Percentiles rank a stretch among this genome's conserved stretches.
Evolutionary conservation across 2,329 filamentous ascomycete genomes (phyloP).

Genomic region (Parastagonospora avenae): DNA sequence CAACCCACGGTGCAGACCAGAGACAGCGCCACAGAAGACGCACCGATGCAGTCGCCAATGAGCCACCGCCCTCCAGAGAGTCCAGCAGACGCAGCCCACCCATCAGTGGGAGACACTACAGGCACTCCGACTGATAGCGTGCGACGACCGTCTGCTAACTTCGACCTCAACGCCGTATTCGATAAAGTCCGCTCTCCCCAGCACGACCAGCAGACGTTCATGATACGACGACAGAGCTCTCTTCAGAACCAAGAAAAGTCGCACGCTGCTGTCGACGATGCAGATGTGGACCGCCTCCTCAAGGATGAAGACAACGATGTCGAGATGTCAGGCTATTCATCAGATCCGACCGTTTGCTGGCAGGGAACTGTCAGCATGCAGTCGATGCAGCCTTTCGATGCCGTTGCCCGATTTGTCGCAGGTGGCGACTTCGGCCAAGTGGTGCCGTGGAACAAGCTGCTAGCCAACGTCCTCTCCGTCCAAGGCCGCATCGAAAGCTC

Average conservation of each 20-base stretch:
- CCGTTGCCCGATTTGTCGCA: slow-evolving; percentile 80
- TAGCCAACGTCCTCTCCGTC: slow-evolving; percentile 72
- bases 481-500: slow-evolving; percentile 81
- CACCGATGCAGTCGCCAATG: slow-evolving; percentile 19
- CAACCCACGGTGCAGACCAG: slow-evolving; percentile 32
- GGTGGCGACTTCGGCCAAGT: slow-evolving; percentile 76
- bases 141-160: slow-evolving; percentile 65
- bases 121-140: slow-evolving; percentile 29
- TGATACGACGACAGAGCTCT: slow-evolving; percentile 57
- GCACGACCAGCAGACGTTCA: slow-evolving; percentile 53
- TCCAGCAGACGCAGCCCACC: slow-evolving; percentile 22
- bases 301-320: slow-evolving; percentile 79
- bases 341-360: slow-evolving; percentile 69
- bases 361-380: slow-evolving; percentile 65
- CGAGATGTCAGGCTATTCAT: slow-evolving; percentile 76
- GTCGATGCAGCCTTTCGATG: slow-evolving; percentile 74
- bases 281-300: slow-evolving; percentile 87
- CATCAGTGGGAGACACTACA: slow-evolving; percentile 44
- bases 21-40: slow-evolving; percentile 32
- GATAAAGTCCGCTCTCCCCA: slow-evolving; percentile 79
- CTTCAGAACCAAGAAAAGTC: slow-evolving; percentile 49
- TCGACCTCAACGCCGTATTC: slow-evolving; percentile 87
- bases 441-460: slow-evolving; percentile 74
- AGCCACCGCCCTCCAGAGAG: slow-evolving; percentile 24
- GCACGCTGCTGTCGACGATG: slow-evolving; percentile 71